These are phyloP conservation scores for Capsicum rhomboideum DNA, from an alignment of 257 asterid genomes.

Conservation along the genomic window DNA sequence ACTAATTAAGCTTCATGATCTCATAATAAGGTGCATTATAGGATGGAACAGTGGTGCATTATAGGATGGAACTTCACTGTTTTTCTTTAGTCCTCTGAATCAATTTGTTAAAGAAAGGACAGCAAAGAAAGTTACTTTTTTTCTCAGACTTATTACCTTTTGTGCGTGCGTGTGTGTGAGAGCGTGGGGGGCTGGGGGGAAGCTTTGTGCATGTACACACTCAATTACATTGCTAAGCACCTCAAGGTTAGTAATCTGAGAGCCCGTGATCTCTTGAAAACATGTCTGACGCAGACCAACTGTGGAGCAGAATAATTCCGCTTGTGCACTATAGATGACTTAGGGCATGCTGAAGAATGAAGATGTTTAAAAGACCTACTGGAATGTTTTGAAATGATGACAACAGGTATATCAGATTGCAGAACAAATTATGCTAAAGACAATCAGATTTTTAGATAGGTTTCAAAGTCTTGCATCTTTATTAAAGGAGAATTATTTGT, in stretches of 20 bases:
- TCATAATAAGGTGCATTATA: too few species aligned
- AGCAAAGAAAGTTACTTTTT: background rate
- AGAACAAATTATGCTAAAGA: background rate
- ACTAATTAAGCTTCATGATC: background rate
- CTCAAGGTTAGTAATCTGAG: background rate
- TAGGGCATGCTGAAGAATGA: background rate
- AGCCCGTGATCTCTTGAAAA: background rate
- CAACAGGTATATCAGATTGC: background rate
- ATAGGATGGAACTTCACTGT: background rate
- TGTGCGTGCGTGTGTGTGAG: background rate
- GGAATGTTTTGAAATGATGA: background rate
- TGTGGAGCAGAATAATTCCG: background rate
- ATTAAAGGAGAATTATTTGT: background rate
- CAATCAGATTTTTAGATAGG: background rate
- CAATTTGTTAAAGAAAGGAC: background rate
- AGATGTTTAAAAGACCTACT: background rate
- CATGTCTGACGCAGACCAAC: background rate
- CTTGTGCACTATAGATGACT: background rate
- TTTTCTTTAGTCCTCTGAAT: background rate
- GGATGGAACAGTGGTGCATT: too few species aligned
- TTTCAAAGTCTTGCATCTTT: background rate
- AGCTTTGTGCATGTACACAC: background rate
- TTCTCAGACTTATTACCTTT: background rate
- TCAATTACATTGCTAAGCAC: background rate
- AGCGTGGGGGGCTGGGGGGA: background rate